These are phyloP conservation scores for Yamadazyma jaroonii DNA, from an alignment of 1,139 yeast genomes.

Conservation along the genomic window DNA sequence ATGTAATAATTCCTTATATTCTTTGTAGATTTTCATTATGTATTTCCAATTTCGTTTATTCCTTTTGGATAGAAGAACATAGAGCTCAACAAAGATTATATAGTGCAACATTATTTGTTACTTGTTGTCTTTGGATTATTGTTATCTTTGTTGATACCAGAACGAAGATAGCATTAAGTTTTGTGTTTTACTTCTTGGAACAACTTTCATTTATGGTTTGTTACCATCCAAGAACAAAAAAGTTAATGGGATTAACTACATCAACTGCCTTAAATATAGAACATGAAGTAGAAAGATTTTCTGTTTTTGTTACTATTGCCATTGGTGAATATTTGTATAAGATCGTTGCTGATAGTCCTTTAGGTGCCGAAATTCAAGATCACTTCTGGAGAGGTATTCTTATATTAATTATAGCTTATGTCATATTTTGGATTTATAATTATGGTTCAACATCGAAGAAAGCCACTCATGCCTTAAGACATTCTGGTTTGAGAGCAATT, in stretches of 20 bases:
- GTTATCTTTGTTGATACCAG: slow-evolving; percentile 44
- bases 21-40: slow-evolving; percentile 43
- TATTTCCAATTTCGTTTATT: slow-evolving; percentile 37
- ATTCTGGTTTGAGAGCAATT: slow-evolving; percentile 46
- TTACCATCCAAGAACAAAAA: slow-evolving; percentile 51
- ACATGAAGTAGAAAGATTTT: slow-evolving; percentile 63
- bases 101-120: slow-evolving; percentile 26
- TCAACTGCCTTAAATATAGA: slow-evolving; percentile 66
- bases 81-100: slow-evolving; percentile 49
- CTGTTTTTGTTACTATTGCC: slow-evolving; percentile 61
- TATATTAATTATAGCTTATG: slow-evolving; percentile 49
- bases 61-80: slow-evolving; percentile 54
- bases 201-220: slow-evolving; percentile 26
- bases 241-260: slow-evolving; percentile 34
- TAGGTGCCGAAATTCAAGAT: slow-evolving; percentile 46
- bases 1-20: slow-evolving; percentile 46
- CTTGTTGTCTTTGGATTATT: slow-evolving; percentile 44
- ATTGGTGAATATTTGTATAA: slow-evolving; percentile 63
- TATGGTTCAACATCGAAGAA: slow-evolving; percentile 50
- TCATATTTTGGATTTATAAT: slow-evolving; percentile 52
- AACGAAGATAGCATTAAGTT: slow-evolving; percentile 47
- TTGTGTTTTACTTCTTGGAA: slow-evolving; percentile 44
- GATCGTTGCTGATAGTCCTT: slow-evolving; percentile 50
- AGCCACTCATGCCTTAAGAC: slow-evolving; percentile 56
- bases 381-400: slow-evolving; percentile 50